These are phyloP conservation scores for Spathaspora sp. DNA, from an alignment of 1,139 yeast species.

Conservation along the genomic window DNA sequence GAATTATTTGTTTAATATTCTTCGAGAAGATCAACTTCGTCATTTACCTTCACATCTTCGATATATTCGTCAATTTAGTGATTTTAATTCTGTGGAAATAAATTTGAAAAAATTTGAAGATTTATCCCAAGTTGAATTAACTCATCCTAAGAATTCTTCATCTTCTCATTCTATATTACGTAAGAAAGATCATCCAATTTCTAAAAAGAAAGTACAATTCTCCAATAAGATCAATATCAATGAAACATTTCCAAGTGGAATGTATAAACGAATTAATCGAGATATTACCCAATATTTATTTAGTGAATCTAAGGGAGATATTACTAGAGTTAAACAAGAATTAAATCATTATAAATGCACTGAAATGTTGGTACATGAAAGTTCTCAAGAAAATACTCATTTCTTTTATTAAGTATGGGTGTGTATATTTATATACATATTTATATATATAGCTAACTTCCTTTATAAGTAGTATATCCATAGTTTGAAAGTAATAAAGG, in stretches of 20 bases:
- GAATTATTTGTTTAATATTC: constrained; percentile 26
- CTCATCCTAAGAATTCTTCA: not conserved
- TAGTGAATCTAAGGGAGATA: constrained; percentile 41
- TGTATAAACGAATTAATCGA: constrained; percentile 53
- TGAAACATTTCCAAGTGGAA: constrained; percentile 49
- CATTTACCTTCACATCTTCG: constrained; percentile 39
- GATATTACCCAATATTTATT: constrained; percentile 52
- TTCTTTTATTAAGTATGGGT: constrained; percentile 41
- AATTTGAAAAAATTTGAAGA: constrained; percentile 34
- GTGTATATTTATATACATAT: no score
- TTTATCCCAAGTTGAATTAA: constrained; percentile 7
- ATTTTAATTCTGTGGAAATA: constrained; percentile 34
- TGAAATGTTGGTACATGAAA: constrained; percentile 57
- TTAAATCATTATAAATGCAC: constrained; percentile 51
- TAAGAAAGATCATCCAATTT: not conserved
- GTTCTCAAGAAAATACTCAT: constrained; percentile 52
- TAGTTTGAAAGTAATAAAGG: constrained; percentile 80
- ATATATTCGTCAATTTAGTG: constrained; percentile 40
- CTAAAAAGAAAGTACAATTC: constrained; percentile 34
- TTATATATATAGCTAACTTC: constrained; percentile 41
- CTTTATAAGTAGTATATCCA: constrained; percentile 87
- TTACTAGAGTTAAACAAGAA: constrained; percentile 49
- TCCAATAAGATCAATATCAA: constrained; percentile 44
- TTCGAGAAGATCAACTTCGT: constrained; percentile 29
- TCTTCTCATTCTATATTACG: constrained; percentile 1